Evolutionary conservation across 345 rosid species (phyloP).

Genomic region (Citrus australasica): DNA sequence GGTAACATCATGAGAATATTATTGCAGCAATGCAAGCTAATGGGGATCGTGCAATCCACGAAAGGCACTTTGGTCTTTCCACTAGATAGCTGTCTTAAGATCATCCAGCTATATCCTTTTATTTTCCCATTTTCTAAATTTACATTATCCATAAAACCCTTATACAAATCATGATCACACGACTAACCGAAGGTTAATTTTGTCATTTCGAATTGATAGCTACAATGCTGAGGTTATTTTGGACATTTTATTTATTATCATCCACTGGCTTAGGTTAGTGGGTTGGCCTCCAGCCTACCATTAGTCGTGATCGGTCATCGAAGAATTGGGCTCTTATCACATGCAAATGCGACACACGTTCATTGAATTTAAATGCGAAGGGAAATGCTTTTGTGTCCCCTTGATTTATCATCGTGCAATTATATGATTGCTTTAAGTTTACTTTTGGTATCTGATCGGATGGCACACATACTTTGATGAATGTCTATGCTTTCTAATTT

Average conservation of each 20-base stretch:
- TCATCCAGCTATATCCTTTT: slow-evolving; percentile 2
- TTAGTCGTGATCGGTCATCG: not conserved
- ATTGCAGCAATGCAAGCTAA: not conserved
- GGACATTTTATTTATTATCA: not conserved
- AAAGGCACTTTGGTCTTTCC: slow-evolving; percentile 19
- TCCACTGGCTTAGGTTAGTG: slow-evolving; percentile 1
- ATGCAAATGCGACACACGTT: not conserved
- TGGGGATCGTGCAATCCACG: slow-evolving; percentile 11
- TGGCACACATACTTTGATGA: slow-evolving; percentile 1
- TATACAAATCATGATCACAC: not conserved
- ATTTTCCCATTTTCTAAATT: not conserved
- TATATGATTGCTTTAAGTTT: not conserved
- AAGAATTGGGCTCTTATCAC: not conserved
- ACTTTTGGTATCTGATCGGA: not conserved
- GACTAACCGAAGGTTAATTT: too few relatives aligned
- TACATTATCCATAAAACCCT: not conserved
- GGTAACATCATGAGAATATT: not conserved
- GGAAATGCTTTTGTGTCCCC: not conserved
- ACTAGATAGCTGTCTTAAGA: not conserved
- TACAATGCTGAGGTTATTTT: not conserved
- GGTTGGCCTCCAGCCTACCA: slow-evolving; percentile 14
- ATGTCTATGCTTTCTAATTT: not conserved
- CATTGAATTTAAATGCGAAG: not conserved
- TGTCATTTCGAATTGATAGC: not conserved
- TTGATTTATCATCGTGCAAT: slow-evolving; percentile 6